Base-by-base conservation (phyloP, 495 filamentous ascomycete species). In the Lophiotrema nucula region DNA sequence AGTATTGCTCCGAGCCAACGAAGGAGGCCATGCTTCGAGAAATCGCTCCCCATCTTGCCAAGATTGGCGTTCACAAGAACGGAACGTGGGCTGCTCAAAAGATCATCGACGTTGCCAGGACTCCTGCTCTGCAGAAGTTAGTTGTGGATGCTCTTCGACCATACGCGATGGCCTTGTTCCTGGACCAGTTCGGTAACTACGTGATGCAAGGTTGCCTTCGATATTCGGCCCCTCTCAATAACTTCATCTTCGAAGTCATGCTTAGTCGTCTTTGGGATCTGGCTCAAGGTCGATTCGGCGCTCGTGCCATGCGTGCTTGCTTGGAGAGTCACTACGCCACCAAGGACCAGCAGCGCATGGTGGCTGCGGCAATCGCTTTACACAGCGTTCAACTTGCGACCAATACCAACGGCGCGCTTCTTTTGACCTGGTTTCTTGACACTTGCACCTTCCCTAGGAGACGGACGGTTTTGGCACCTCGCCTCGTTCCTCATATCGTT, bases 51-150 rank as follows among this genome's bases (percentile, higher is more conserved):
- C 92, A 96, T 70, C 81, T 97, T 66, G 90, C 90, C 16, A 92
- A 97, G 71, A 96, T 97, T 72, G 93, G 93, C 51, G 84, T 96
- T 33, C 93, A 98, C 79, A 98, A 98, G 79, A 98, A 98, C 64
- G 93, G 93, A 38, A 98, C 93, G 4, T 98, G 93, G 93, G 93
- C 93, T 53, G 93, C 92, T 0, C 93, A 98, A 73, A 98, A 97
- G 81, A 97, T 98, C 64, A 97, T 97, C 61, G 93, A 98, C 71
- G 90, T 96, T 18, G 88, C 89, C 60, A 87, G 91, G 70, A 88
- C 86, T 1, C 87, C 88, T 4, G 78, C 79, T 47, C 90, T 97
- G 75, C 92, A 91, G 84, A 73, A 79, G 28, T 78, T 89, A 70
- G 90, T 97, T 63, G 86, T 95, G 25, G 82, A 95, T 57, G 80